Evolutionary conservation across 192 early-diverging fungal species (phyloP).

Genomic region (Gaertneriomyces sp.): DNA sequence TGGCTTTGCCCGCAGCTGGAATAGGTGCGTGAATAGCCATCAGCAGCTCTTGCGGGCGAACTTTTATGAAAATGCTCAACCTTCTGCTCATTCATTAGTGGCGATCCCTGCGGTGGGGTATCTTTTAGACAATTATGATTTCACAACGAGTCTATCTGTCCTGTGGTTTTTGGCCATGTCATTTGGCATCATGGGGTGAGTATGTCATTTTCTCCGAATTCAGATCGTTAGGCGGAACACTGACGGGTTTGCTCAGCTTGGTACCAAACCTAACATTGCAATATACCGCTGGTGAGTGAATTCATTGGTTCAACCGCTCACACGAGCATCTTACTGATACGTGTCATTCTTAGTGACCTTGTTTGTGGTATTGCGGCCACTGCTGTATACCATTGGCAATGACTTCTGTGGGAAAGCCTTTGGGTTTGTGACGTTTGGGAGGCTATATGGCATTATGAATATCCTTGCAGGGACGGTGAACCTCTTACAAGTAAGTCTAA

Average conservation of each 20-base stretch:
- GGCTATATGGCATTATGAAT: conserved; percentile 24
- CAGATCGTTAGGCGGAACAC: no score
- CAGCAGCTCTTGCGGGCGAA: no score
- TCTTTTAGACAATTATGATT: conserved; percentile 11
- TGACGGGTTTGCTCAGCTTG: not conserved
- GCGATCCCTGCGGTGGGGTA: conserved; percentile 16
- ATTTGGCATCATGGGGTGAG: conserved; percentile 16
- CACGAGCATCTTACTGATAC: not conserved
- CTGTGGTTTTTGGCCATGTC: conserved; percentile 16
- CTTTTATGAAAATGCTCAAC: no score
- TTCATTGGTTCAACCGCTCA: not conserved
- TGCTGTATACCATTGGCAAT: conserved; percentile 23
- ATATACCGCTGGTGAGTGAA: conserved; percentile 13
- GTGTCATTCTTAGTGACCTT: conserved; percentile 1
- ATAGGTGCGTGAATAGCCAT: not conserved
- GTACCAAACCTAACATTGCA: conserved; percentile 14
- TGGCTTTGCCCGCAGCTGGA: conserved; percentile 19
- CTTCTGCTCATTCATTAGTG: not conserved
- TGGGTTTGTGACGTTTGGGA: conserved; percentile 20
- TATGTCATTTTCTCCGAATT: no score
- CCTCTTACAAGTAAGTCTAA: conserved; percentile 9
- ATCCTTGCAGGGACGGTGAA: conserved; percentile 6
- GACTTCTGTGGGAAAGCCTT: conserved; percentile 25
- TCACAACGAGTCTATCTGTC: conserved; percentile 13
- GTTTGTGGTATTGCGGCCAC: conserved; percentile 21